Evolutionary conservation across 306 rosid genomes (phyloP).

Genomic region (Cyamopsis tetragonoloba): DNA sequence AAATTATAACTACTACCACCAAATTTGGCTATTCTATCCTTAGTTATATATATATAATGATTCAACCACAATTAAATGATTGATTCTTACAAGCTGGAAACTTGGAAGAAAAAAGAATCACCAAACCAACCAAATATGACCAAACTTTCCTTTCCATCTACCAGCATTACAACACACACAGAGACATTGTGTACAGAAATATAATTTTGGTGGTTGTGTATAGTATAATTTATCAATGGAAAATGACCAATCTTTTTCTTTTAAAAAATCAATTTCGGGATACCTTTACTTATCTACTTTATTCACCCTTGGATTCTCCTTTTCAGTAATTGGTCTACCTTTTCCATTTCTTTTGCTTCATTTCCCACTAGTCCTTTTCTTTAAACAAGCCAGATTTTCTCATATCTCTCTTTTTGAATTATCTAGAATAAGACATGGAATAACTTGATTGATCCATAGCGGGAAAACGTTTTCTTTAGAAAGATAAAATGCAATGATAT

Average conservation of each 20-base stretch:
- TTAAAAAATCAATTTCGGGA: slow-evolving; percentile 25
- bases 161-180: slow-evolving; percentile 40
- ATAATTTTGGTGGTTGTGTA: slow-evolving; percentile 35
- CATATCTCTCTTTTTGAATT: background rate
- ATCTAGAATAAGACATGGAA: slow-evolving; percentile 22
- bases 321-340: slow-evolving; percentile 26
- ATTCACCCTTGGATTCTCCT: slow-evolving; percentile 47
- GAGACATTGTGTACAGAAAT: slow-evolving; percentile 8
- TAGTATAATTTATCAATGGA: slow-evolving; percentile 26
- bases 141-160: slow-evolving; percentile 41
- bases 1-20: slow-evolving; percentile 24
- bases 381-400: slow-evolving; percentile 19
- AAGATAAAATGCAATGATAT: slow-evolving; percentile 34
- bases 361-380: slow-evolving; percentile 10
- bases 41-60: slow-evolving; percentile 20
- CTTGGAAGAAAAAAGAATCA: slow-evolving; percentile 21
- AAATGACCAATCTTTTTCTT: slow-evolving; percentile 9
- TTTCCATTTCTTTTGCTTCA: slow-evolving; percentile 16
- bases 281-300: slow-evolving; percentile 25
- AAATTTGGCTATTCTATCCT: slow-evolving; percentile 15
- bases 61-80: slow-evolving; percentile 31
- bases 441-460: slow-evolving; percentile 23
- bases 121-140: slow-evolving; percentile 48
- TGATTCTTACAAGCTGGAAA: slow-evolving; percentile 37
- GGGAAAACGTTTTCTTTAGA: slow-evolving; percentile 26